phyloP scores from a whole-genome alignment of 2,329 filamentous ascomycete species.

The Cytospora piceae region DNA sequence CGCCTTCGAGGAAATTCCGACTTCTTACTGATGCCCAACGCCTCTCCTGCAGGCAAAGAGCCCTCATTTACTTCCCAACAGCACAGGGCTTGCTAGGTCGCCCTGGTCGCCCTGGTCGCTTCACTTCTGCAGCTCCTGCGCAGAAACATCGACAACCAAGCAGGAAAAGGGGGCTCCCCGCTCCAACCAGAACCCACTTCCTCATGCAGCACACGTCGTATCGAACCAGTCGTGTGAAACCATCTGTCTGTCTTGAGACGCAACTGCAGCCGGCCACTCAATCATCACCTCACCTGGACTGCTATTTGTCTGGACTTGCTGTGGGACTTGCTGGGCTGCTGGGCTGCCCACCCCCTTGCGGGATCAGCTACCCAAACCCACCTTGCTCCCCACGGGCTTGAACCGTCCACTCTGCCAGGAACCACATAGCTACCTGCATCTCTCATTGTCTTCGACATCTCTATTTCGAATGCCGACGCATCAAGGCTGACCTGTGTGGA shows the following conservation, averaged over 20 bases:
- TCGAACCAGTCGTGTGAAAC: slow-evolving; percentile 29
- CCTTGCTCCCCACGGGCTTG: slow-evolving; percentile 6
- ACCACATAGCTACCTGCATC: slow-evolving; percentile 14
- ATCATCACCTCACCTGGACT: slow-evolving; percentile 5
- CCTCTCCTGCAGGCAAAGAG: slow-evolving; percentile 10
- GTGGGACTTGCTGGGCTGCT: neutral
- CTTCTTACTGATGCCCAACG: slow-evolving; percentile 21
- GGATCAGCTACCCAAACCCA: slow-evolving; percentile 2
- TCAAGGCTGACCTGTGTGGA: slow-evolving; percentile 35
- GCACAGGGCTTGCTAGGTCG: slow-evolving; percentile 26
- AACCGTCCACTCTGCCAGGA: slow-evolving; percentile 6
- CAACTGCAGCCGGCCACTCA: slow-evolving; percentile 23
- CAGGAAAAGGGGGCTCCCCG: slow-evolving; percentile 13
- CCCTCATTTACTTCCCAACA: slow-evolving; percentile 9
- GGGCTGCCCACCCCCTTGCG: neutral
- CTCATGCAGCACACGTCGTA: slow-evolving; percentile 25
- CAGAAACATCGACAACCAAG: slow-evolving; percentile 23
- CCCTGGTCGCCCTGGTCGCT: slow-evolving; percentile 12
- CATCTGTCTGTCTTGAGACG: slow-evolving; percentile 28
- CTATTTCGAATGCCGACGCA: slow-evolving; percentile 31
- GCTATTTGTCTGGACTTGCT: too few species aligned
- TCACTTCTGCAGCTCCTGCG: slow-evolving; percentile 18
- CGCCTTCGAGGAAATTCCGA: neutral
- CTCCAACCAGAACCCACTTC: neutral
- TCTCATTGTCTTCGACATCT: slow-evolving; percentile 3